Base-by-base conservation (phyloP, 805 yeast species). In the Lipomyces oligophaga region DNA sequence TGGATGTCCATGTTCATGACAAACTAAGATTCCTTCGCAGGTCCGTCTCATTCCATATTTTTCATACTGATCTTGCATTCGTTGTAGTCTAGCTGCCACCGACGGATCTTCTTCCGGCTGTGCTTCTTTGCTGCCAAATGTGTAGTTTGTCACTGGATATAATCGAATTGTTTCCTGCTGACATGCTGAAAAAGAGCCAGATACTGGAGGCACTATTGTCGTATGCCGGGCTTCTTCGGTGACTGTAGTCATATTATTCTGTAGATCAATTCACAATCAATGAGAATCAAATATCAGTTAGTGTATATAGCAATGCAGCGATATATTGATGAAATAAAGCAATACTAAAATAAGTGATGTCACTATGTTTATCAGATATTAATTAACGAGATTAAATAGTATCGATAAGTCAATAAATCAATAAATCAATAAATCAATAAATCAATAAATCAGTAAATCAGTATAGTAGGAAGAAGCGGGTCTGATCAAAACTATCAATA, bases 1-100 rank as follows among this genome's bases (percentile, higher is more conserved):
- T 11, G 67, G 67, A 31, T 63, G 65, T 4, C 66, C 65, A 38
- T 63, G 62, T 34, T 63, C 66, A 34, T 63, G 67, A 36, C 65
- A 63, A 13, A 63, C 45, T 28, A 63, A 43, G 13, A 63, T 49
- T 3, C 59, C 65, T 44, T 63, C 67, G 40, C 62, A 63, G 19
- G 63, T 55, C 34, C 65, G 47, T 16, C 65, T 43, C 62, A 62
- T 63, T 20, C 67, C 66, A 20, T 45, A 41, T 31, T 46, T 47
- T 34, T 61, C 63, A 43, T 63, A 62, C 21, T 62, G 61, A 34
- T 53, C 50, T 30, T 61, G 61, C 34, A 63, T 47, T 25, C 64
- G 43, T 33, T 57, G 60, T 25, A 60, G 43, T n/a, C 64, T 45
- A 5, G 59, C 61, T 10, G 38, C 30, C 6, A 61, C 64, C 7